Evolutionary conservation across 2,329 filamentous ascomycete genomes (phyloP), one percentile per base, ranked within the genome.

Genomic region (Drechslerella coelobrocha): DNA sequence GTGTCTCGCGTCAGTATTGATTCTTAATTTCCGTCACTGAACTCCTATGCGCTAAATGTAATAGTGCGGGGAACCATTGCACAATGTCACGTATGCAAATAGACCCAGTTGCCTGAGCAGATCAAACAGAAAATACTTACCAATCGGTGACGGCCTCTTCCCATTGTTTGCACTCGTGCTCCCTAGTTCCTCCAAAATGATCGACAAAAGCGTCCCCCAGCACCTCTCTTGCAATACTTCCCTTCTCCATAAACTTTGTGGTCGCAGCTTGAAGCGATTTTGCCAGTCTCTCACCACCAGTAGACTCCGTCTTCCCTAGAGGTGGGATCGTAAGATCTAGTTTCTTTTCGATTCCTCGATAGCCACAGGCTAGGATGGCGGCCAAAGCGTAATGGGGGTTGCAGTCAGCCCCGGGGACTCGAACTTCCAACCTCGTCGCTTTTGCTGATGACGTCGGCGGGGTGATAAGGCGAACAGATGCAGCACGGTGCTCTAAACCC

Each of bases 121-220:
- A 10, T 6, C 17, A 24, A 29, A 10, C 14, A 29, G 43, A 14
- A 21, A 14, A 26, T 17, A 87, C 89, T 79, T 83, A 93, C 92
- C 93, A 97, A 79, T 97, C 94, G 19, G 94, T 97, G 4, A 97
- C 93, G 1, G 92, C 92, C 79, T 97, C 93, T 76, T 97, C 92
- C 89, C 90, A 99, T 19, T 96, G 80, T 72, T 90, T 83, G 66
- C 94, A 84, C 80, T 99, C 94, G 79, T 99, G 92, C 78, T 96
- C 89, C 73, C 94, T 85, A 17, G 93, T 96, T 14, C 94, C 94
- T 10, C 88, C 91, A 81, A 88, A 99, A 79, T 97, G 94, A 14
- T 97, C 92, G 2, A 99, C 94, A 80, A 99, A 99, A 7, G 89
- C 90, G 78, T 97, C 89, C 0, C 94, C 94, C 79, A 99, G 90